A percentile compares a stretch with the other conserved stretches of the same genome.
Conservation (phyloP, 2,329 filamentous ascomycete genomes). For the Tolypocladium paradoxum region DNA sequence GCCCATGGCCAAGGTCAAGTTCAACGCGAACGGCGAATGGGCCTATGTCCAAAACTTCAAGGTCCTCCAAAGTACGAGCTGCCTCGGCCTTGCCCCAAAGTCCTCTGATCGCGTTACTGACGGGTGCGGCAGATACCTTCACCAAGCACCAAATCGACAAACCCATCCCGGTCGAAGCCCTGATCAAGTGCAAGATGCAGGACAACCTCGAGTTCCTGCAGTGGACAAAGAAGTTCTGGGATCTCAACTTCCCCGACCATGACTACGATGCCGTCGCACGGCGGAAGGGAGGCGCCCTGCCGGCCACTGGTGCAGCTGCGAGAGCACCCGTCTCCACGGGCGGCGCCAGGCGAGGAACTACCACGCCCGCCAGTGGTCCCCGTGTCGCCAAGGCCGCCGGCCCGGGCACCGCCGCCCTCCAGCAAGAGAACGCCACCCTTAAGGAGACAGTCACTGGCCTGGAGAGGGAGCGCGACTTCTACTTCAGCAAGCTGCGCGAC, state of each 20-base stretch:
- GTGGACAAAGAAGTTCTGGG: constrained; percentile 95
- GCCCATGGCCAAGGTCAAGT: constrained; percentile 93
- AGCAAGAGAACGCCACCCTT: constrained; percentile 75
- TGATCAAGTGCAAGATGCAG: constrained; percentile 99
- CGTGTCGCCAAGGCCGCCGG: constrained; percentile 37
- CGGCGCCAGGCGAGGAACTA: constrained; percentile 44
- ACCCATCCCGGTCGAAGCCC: constrained; percentile 74
- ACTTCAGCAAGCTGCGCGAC: constrained; percentile 96
- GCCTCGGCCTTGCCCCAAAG: neutral
- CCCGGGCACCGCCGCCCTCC: constrained; percentile 59
- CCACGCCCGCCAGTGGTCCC: constrained; percentile 43
- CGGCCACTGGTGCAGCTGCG: constrained; percentile 32
- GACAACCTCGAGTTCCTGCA: constrained; percentile 98
- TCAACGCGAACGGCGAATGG: constrained; percentile 96
- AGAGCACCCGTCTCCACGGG: constrained; percentile 38
- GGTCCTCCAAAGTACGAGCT: constrained; percentile 75
- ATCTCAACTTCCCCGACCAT: constrained; percentile 92
- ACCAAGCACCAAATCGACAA: constrained; percentile 80
- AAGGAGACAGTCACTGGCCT: constrained; percentile 94
- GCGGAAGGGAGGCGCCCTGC: constrained; percentile 64
- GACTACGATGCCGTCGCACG: constrained; percentile 87
- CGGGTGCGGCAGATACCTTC: constrained; percentile 55
- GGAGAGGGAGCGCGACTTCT: constrained; percentile 95
- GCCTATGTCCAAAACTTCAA: constrained; percentile 99
- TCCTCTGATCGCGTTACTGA: constrained; percentile 2